These are phyloP conservation scores for Termitomyces heimii DNA, from an alignment of 768 basidiomycete genomes.

Conservation along the genomic window DNA sequence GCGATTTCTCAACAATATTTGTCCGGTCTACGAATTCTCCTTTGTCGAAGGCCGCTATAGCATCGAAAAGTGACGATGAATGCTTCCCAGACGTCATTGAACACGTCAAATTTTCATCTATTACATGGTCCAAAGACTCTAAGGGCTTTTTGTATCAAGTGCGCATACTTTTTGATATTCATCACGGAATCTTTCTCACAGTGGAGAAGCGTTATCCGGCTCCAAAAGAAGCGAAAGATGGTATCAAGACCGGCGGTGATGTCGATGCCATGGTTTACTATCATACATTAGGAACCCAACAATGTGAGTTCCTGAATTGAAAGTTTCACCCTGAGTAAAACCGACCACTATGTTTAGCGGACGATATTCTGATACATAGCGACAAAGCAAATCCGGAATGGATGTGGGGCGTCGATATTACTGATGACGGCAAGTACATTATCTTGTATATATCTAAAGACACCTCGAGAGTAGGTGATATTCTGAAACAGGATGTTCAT, in stretches of 20 bases:
- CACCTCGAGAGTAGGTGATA: slow-evolving; percentile 48
- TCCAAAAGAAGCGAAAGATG: slow-evolving; percentile 37
- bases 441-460: slow-evolving; percentile 50
- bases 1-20: slow-evolving; percentile 67
- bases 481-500: not conserved
- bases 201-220: slow-evolving; percentile 49
- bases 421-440: slow-evolving; percentile 65
- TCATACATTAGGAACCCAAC: slow-evolving; percentile 65
- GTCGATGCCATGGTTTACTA: slow-evolving; percentile 72
- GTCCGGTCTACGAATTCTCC: slow-evolving; percentile 59
- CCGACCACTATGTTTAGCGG: slow-evolving; percentile 31
- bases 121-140: slow-evolving; percentile 73
- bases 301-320: slow-evolving; percentile 36
- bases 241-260: slow-evolving; percentile 58
- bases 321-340: not conserved
- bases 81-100: slow-evolving; percentile 62
- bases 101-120: slow-evolving; percentile 70
- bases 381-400: slow-evolving; percentile 60
- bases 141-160: slow-evolving; percentile 84
- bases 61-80: slow-evolving; percentile 37
- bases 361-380: slow-evolving; percentile 62
- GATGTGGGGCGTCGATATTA: slow-evolving; percentile 52
- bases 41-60: slow-evolving; percentile 35
- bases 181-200: slow-evolving; percentile 7
- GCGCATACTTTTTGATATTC: slow-evolving; percentile 3